Percentiles rank a stretch among this genome's conserved stretches.
phyloP scores from a whole-genome alignment of 1,284 basidiomycete species.

The Tremellales sp. region DNA sequence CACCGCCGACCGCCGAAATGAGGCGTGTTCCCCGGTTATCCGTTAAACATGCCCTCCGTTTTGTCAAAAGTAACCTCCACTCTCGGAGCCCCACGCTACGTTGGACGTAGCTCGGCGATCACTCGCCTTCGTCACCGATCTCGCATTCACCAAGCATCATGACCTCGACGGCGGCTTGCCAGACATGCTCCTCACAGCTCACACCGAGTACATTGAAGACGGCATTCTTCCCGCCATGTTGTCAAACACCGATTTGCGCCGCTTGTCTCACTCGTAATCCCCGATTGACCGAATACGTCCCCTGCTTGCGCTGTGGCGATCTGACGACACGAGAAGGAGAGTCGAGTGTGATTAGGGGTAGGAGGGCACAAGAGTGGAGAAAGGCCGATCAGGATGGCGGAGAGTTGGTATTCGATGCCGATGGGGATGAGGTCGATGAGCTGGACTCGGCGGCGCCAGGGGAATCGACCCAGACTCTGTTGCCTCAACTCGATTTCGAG shows the following conservation, averaged over 20 bases:
- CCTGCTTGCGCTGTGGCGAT: conserved; percentile 42
- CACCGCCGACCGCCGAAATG: too few species aligned
- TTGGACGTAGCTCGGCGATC: too few species aligned
- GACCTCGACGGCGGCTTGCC: conserved; percentile 11
- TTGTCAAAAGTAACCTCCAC: too few species aligned
- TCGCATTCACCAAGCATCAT: not conserved
- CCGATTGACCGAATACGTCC: conserved; percentile 34
- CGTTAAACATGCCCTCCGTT: too few species aligned
- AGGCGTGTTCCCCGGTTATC: too few species aligned
- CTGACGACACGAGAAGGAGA: conserved; percentile 9
- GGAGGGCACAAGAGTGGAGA: conserved; percentile 1
- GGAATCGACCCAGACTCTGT: conserved; percentile 10
- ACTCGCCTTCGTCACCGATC: too few species aligned
- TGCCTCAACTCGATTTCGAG: not conserved
- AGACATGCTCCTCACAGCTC: conserved; percentile 33
- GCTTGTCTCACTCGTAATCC: conserved; percentile 34
- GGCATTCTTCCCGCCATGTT: conserved; percentile 34
- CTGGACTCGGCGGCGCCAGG: conserved; percentile 8
- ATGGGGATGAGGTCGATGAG: conserved; percentile 14
- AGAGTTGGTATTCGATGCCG: conserved; percentile 11
- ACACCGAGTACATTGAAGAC: not conserved
- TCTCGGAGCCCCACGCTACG: too few species aligned
- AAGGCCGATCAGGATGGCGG: conserved; percentile 2
- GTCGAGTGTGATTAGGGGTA: not conserved
- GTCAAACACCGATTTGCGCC: conserved; percentile 33